Percentiles rank a stretch among this genome's conserved stretches.
Conservation (phyloP, 108 stramenopile genomes). For the Schizochytrium sp. region DNA sequence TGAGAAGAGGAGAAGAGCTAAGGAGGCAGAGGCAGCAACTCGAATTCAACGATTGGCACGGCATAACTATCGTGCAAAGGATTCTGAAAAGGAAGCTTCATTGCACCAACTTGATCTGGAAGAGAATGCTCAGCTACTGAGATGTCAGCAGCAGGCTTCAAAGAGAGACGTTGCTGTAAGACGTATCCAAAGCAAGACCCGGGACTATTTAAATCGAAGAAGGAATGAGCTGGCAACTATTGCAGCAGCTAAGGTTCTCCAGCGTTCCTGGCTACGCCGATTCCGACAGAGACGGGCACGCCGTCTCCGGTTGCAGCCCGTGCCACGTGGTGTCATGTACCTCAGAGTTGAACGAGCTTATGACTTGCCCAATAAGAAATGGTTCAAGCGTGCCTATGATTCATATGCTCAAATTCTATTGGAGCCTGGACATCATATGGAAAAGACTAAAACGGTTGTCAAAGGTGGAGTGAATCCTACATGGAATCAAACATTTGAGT, state of each 20-base stretch:
- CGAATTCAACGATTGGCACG: too few species aligned
- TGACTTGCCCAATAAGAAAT: constrained; percentile 10
- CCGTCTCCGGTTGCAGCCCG: not conserved
- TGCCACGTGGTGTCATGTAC: not conserved
- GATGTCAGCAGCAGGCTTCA: too few species aligned
- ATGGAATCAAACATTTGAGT: constrained; percentile 28
- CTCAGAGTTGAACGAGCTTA: not conserved
- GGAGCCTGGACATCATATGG: constrained; percentile 40
- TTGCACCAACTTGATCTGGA: too few species aligned
- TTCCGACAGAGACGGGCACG: not conserved
- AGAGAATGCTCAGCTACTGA: too few species aligned
- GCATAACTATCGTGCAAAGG: too few species aligned
- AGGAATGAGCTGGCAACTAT: not conserved
- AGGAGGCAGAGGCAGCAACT: too few species aligned
- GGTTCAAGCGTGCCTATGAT: not conserved
- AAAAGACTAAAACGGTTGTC: not conserved
- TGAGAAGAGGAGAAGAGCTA: not conserved
- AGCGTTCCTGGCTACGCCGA: not conserved
- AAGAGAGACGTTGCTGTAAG: too few species aligned
- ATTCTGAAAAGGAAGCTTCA: too few species aligned
- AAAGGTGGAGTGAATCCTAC: constrained; percentile 2
- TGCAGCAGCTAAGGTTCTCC: not conserved
- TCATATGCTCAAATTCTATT: not conserved
- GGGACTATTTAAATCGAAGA: not conserved
- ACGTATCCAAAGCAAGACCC: not conserved